These are phyloP conservation scores for Sarocladium brachiariae DNA, from an alignment of 2,329 filamentous ascomycete genomes.

Conservation along the genomic window DNA sequence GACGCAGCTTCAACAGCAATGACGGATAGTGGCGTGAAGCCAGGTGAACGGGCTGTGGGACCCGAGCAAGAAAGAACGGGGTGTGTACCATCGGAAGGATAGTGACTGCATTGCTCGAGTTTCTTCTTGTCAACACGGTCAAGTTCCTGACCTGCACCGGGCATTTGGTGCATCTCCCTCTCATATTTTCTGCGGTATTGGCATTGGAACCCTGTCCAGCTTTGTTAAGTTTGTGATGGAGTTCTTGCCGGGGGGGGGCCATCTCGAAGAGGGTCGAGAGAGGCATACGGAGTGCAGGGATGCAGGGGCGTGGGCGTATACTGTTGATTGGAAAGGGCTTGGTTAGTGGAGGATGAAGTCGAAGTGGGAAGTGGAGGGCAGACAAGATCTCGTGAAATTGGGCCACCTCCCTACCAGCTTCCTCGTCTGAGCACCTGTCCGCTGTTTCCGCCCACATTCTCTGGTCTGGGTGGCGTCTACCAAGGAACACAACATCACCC, in stretches of 20 bases:
- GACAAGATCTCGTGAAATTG: neutral
- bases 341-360: neutral
- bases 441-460: slow-evolving; percentile 6
- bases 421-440: neutral
- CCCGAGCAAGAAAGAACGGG: neutral
- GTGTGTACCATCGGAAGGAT: neutral
- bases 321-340: neutral
- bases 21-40: slow-evolving; percentile 5
- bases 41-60: neutral
- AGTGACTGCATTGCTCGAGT: neutral
- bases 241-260: neutral
- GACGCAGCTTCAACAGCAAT: neutral
- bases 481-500: neutral
- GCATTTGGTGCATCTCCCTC: neutral
- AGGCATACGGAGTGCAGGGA: neutral
- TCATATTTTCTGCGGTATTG: neutral
- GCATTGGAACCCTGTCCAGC: slow-evolving; percentile 5
- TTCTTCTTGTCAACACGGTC: neutral
- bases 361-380: neutral
- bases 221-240: neutral
- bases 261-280: neutral
- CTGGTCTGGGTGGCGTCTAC: neutral
- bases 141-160: neutral
- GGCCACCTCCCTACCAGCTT: neutral
- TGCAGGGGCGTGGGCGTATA: slow-evolving; percentile 1